Base-by-base conservation (phyloP, 495 filamentous ascomycete species). In the Daldinia bambusicola region DNA sequence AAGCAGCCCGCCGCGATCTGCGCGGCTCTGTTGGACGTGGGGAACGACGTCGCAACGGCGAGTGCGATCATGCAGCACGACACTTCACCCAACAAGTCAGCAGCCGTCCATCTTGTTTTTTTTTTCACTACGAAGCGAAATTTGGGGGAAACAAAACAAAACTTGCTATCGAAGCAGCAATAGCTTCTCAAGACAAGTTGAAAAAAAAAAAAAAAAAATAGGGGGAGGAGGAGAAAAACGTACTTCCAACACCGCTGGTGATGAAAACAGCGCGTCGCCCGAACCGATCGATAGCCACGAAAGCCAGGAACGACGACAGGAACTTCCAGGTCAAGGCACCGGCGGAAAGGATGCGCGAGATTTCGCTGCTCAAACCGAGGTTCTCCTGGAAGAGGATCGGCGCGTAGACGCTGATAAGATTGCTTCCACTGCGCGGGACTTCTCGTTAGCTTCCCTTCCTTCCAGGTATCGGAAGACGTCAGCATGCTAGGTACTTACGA, bases 351-450 rank as follows among this genome's bases (percentile, higher is more conserved):
- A 84, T 63, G 2, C 81, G 76, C 18, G 75, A 75, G 8, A 77
- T 34, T 66, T 80, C 78, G 14, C 63, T 64, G 30, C 77, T 79
- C 5, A 90, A 77, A 1, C 83, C 80, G 18, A 90, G 84, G 50
- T 84, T 84, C 75, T 89, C 80, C 55, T 89, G 76, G 75, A 88
- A 89, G 61, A 91, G 86, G 5, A 83, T 84, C 0, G 88, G 84
- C 0, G 86, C 84, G 70, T 89, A 90, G 61, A 89, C 87, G 16
- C 85, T 85, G 51, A 89, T 87, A 37, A 89, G 76, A 66, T 88
- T 89, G 69, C 88, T 87, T 30, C 88, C 87, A 9, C 80, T 74
- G 31, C 32, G 5, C 7, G 13, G 8, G 22, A 10, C 31, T 43
- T 14, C 51, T 63, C 26, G 43, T 73, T 55, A 73, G 65, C 45